Evolutionary conservation across 108 stramenopile species (phyloP).

Genomic region (Skeletonema menzelii): DNA sequence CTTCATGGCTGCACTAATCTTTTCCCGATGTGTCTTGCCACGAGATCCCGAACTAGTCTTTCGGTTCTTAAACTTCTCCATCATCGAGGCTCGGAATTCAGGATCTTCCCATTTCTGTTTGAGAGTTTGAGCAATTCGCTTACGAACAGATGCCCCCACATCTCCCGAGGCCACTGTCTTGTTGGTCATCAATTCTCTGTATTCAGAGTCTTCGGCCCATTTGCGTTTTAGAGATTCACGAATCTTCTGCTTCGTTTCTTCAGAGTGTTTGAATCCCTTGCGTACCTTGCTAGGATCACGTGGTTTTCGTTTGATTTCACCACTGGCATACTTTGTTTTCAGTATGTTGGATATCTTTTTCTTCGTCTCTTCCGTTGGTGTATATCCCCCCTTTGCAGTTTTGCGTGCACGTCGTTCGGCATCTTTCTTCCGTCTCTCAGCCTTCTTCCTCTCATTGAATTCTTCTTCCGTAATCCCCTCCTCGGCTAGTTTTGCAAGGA

Average conservation of each 20-base stretch:
- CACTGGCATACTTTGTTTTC: slow-evolving; percentile 73
- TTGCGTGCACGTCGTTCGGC: slow-evolving; percentile 62
- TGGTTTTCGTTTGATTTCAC: slow-evolving; percentile 55
- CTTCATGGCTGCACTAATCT: slow-evolving; percentile 83
- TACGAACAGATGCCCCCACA: slow-evolving; percentile 39
- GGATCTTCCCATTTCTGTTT: slow-evolving; percentile 82
- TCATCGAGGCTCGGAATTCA: slow-evolving; percentile 71
- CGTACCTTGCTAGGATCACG: slow-evolving; percentile 59
- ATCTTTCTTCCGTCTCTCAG: slow-evolving; percentile 54
- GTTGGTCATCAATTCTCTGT: slow-evolving; percentile 61
- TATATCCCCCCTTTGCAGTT: slow-evolving; percentile 83
- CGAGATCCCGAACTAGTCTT: slow-evolving; percentile 7
- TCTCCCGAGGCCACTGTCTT: slow-evolving; percentile 39
- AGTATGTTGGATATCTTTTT: slow-evolving; percentile 72
- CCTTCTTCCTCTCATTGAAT: slow-evolving; percentile 63
- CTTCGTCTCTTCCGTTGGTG: slow-evolving; percentile 77
- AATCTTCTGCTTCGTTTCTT: slow-evolving; percentile 79
- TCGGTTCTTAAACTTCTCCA: slow-evolving; percentile 65
- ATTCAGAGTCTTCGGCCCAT: slow-evolving; percentile 71
- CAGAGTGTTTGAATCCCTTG: slow-evolving; percentile 70
- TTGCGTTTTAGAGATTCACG: slow-evolving; percentile 63
- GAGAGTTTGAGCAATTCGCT: slow-evolving; percentile 66
- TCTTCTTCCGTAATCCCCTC: slow-evolving; percentile 81
- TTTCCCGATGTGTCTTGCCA: slow-evolving; percentile 52
- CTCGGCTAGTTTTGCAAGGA: slow-evolving; percentile 62